Evolutionary conservation across 2,329 filamentous ascomycete genomes (phyloP).

Genomic region (Nothophoma quercina): DNA sequence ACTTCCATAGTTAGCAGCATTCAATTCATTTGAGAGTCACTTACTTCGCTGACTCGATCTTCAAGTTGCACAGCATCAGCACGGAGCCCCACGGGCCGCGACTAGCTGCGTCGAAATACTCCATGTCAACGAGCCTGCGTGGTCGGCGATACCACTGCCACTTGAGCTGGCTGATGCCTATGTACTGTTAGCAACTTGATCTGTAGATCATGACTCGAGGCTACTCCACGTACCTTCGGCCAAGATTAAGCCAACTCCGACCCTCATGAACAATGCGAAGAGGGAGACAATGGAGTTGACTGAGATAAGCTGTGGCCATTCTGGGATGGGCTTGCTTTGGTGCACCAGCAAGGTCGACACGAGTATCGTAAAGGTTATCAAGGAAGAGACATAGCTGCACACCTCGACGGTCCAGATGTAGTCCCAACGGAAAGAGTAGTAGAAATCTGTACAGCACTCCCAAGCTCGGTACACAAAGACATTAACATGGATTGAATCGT

Average conservation of each 20-base stretch:
- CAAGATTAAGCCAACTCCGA: neutral
- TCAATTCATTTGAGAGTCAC: too few species aligned
- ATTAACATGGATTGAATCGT: too few species aligned
- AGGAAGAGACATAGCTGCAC: neutral
- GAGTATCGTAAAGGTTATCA: neutral
- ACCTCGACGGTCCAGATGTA: neutral
- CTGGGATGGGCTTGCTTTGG: constrained; percentile 11
- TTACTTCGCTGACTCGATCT: too few species aligned
- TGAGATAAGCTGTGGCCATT: constrained; percentile 19
- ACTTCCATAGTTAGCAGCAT: too few species aligned
- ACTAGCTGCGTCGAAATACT: neutral
- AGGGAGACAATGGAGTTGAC: constrained; percentile 21
- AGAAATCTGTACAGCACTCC: too few species aligned
- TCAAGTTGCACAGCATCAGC: neutral
- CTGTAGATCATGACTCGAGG: neutral
- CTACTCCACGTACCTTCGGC: neutral
- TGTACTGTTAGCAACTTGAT: neutral
- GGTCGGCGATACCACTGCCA: neutral
- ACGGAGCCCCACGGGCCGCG: neutral
- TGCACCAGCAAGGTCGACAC: neutral
- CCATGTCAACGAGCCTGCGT: neutral
- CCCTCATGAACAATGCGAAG: constrained; percentile 17
- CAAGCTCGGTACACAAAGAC: too few species aligned
- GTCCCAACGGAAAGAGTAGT: too few species aligned
- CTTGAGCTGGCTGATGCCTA: neutral